Evolutionary conservation across 257 asterid species (phyloP).

Genomic region (Primulina tabacum): DNA sequence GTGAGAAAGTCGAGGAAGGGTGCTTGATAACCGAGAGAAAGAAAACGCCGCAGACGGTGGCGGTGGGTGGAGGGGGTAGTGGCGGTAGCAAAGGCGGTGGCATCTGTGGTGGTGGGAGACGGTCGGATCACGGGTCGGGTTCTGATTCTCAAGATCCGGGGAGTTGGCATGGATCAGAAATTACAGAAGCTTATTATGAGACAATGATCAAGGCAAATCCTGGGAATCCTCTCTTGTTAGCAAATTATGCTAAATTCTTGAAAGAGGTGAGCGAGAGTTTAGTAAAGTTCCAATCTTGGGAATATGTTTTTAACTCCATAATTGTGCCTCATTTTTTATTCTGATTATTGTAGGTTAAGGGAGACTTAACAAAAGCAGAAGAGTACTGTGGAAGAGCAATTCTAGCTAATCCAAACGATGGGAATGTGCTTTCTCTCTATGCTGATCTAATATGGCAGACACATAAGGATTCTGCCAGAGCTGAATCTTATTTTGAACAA

Average conservation of each 20-base stretch:
- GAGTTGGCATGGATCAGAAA: constrained; percentile 49
- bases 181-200: constrained; percentile 59
- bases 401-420: constrained; percentile 63
- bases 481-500: constrained; percentile 69
- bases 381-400: constrained; percentile 84
- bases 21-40: constrained; percentile 27
- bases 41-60: constrained; percentile 36
- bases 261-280: constrained; percentile 49
- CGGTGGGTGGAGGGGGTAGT: constrained; percentile 39
- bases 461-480: constrained; percentile 63
- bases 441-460: constrained; percentile 87
- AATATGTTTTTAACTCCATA: background rate
- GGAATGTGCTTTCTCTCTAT: constrained; percentile 67
- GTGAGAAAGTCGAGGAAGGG: constrained; percentile 24
- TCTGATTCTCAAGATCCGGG: constrained; percentile 43
- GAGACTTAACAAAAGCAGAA: constrained; percentile 70
- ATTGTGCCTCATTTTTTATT: background rate
- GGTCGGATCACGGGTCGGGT: constrained; percentile 44
- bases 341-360: constrained; percentile 46
- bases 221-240: constrained; percentile 55
- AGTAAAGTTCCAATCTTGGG: background rate
- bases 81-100: constrained; percentile 48
- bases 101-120: constrained; percentile 46
- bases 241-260: constrained; percentile 76
- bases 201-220: constrained; percentile 72